These are phyloP conservation scores for Alternaria consortialis DNA, from an alignment of 2,329 filamentous ascomycete genomes.

Conservation along the genomic window DNA sequence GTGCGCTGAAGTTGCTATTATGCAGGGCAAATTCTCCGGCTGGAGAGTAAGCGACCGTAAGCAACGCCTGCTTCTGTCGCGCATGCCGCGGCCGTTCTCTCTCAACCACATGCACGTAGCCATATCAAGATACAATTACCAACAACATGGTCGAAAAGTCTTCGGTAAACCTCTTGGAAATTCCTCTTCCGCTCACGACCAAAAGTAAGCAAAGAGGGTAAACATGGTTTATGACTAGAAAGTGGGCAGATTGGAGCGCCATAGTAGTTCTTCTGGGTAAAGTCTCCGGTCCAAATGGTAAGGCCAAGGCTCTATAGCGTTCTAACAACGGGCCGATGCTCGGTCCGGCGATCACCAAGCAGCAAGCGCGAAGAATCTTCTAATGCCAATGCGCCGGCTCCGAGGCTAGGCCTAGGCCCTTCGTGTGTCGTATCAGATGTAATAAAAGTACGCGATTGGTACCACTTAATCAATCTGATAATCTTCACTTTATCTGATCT, in stretches of 20 bases:
- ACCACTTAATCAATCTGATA: slow-evolving; percentile 1
- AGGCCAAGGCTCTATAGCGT: neutral
- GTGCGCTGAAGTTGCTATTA: neutral
- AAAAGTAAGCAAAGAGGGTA: neutral
- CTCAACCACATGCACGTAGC: neutral
- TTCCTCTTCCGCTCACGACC: neutral
- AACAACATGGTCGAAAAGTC: neutral
- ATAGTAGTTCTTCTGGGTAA: neutral
- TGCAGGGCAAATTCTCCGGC: neutral
- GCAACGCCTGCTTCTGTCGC: neutral
- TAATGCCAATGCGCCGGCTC: neutral
- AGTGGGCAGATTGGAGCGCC: neutral
- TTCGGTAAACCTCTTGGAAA: neutral
- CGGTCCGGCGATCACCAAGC: neutral
- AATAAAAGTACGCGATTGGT: neutral
- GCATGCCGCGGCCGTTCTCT: neutral
- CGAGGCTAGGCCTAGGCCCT: neutral
- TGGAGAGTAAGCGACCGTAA: neutral
- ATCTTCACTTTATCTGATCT: slow-evolving; percentile 8
- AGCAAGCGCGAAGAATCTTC: slow-evolving; percentile 3
- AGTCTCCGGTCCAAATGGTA: neutral
- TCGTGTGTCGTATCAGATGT: neutral
- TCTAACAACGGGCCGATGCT: slow-evolving; percentile 2
- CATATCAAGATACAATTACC: neutral
- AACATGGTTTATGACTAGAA: slow-evolving; percentile 1